Evolutionary conservation across 2,329 filamentous ascomycete genomes (phyloP).

Genomic region (Alternaria gaisen): DNA sequence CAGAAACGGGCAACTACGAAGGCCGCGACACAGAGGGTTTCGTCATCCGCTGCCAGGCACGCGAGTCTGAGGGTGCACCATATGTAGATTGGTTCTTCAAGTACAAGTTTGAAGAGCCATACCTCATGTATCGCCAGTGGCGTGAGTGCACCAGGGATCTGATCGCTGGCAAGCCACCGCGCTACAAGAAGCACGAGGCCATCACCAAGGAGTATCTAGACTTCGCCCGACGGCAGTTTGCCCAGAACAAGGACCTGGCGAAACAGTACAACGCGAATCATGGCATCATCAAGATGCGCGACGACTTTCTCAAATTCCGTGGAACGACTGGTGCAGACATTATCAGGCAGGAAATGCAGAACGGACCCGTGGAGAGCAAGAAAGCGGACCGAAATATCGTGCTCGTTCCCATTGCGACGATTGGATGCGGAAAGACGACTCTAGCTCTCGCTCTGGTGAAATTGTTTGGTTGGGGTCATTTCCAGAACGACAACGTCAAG

Average conservation of each 20-base stretch:
- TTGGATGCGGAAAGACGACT: conserved; percentile 97
- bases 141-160: conserved; percentile 93
- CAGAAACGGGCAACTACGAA: conserved; percentile 87
- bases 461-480: conserved; percentile 89
- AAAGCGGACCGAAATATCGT: conserved; percentile 74
- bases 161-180: conserved; percentile 77
- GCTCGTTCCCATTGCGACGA: conserved; percentile 89
- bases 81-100: conserved; percentile 99
- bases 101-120: conserved; percentile 99
- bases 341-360: conserved; percentile 74
- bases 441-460: conserved; percentile 81
- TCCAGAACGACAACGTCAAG: conserved; percentile 96
- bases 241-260: conserved; percentile 71
- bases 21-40: conserved; percentile 97
- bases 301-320: conserved; percentile 85
- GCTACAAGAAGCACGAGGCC: conserved; percentile 82
- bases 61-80: conserved; percentile 60
- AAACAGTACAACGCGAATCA: conserved; percentile 85
- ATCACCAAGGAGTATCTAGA: conserved; percentile 92
- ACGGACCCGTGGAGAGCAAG: conserved; percentile 59
- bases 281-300: conserved; percentile 88
- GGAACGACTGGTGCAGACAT: conserved; percentile 90
- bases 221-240: conserved; percentile 79
- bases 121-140: conserved; percentile 99
- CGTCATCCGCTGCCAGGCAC: conserved; percentile 85